A percentile compares a stretch with the other conserved stretches of the same genome.
Conservation (phyloP, 345 rosid species). For the Linum lewisii region DNA sequence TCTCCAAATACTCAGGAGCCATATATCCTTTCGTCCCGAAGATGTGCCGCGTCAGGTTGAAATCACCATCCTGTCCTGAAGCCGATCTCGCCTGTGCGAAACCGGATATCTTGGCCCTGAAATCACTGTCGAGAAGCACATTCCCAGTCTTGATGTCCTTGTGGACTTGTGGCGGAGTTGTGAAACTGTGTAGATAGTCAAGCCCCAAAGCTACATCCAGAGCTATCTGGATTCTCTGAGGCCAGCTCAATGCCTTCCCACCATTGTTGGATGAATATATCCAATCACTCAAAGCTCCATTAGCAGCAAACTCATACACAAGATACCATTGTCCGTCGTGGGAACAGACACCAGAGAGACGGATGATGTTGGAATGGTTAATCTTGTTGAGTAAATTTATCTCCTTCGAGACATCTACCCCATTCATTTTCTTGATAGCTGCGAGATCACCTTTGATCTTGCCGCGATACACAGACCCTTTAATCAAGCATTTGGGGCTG, state of each 20-base stretch:
- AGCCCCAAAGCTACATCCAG: slow-evolving; percentile 72
- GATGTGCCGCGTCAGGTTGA: slow-evolving; percentile 65
- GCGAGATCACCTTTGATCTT: slow-evolving; percentile 1
- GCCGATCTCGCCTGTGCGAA: slow-evolving; percentile 44
- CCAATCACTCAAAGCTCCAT: slow-evolving; percentile 68
- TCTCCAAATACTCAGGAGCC: slow-evolving; percentile 82
- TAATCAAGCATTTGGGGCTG: background rate
- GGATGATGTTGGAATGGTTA: slow-evolving; percentile 59
- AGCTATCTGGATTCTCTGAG: slow-evolving; percentile 48
- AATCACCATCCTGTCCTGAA: slow-evolving; percentile 33
- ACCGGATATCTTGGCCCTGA: slow-evolving; percentile 49
- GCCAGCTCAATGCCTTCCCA: slow-evolving; percentile 37
- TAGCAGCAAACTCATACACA: slow-evolving; percentile 60
- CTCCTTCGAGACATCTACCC: slow-evolving; percentile 53
- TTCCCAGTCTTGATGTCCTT: slow-evolving; percentile 38
- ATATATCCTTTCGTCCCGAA: slow-evolving; percentile 77
- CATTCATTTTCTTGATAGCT: slow-evolving; percentile 4
- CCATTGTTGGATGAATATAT: slow-evolving; percentile 22
- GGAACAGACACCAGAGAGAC: slow-evolving; percentile 65
- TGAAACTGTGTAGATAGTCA: slow-evolving; percentile 63
- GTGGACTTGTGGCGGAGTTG: slow-evolving; percentile 47
- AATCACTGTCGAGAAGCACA: slow-evolving; percentile 39
- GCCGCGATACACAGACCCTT: slow-evolving; percentile 4
- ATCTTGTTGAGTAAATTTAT: slow-evolving; percentile 45
- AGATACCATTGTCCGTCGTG: slow-evolving; percentile 59